Evolutionary conservation across 345 rosid species (phyloP).

Genomic region (Anacardium occidentale): DNA sequence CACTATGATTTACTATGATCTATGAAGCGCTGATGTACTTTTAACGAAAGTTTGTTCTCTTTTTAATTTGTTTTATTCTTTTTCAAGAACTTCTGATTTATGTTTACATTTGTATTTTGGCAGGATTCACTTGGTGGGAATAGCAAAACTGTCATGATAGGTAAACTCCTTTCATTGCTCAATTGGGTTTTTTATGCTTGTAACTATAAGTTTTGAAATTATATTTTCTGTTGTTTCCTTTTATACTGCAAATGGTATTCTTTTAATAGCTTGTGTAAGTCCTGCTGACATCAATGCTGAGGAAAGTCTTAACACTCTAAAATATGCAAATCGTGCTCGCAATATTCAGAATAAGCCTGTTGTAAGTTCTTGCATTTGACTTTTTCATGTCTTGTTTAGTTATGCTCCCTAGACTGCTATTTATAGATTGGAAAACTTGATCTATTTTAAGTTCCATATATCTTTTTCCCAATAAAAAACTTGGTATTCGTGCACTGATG

Average conservation of each 20-base stretch:
- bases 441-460: background rate
- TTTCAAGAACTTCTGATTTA: slow-evolving; percentile 17
- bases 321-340: slow-evolving; percentile 88
- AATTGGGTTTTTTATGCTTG: background rate
- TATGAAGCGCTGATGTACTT: slow-evolving; percentile 9
- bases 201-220: background rate
- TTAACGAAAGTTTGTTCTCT: background rate
- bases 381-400: background rate
- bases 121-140: slow-evolving; percentile 90
- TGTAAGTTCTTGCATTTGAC: slow-evolving; percentile 42
- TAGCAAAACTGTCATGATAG: slow-evolving; percentile 84
- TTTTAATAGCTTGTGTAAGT: slow-evolving; percentile 68
- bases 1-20: slow-evolving; percentile 1
- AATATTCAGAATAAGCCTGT: slow-evolving; percentile 81
- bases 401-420: background rate
- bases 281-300: slow-evolving; percentile 86
- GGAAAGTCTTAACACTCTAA: slow-evolving; percentile 75
- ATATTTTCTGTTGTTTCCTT: background rate
- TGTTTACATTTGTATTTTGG: slow-evolving; percentile 19
- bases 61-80: slow-evolving; percentile 13
- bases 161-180: slow-evolving; percentile 30
- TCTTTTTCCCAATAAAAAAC: background rate
- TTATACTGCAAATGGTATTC: slow-evolving; percentile 8
- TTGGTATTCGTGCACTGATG: background rate
- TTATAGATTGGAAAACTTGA: background rate